Evolutionary conservation across 1,284 basidiomycete species (phyloP).

Genomic region (Chondrostereum purpureum): DNA sequence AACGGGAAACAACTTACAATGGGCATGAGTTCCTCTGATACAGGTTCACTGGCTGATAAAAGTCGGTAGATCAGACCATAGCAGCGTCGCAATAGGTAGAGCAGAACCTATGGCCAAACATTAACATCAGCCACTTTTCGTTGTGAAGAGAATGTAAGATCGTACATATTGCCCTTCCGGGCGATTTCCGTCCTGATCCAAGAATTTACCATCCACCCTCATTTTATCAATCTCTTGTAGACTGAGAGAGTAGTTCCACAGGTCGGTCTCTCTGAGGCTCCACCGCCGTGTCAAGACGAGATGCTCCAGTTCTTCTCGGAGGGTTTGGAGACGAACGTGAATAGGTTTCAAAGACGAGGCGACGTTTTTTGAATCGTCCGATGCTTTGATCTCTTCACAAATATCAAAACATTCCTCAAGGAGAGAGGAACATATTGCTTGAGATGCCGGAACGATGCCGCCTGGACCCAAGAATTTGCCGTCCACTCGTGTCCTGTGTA

Average conservation of each 20-base stretch:
- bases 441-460: constrained; percentile 86
- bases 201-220: constrained; percentile 95
- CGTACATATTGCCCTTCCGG: constrained; percentile 87
- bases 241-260: constrained; percentile 91
- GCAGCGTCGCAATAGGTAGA: constrained; percentile 91
- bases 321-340: constrained; percentile 85
- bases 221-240: constrained; percentile 96
- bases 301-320: constrained; percentile 84
- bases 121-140: constrained; percentile 3
- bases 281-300: constrained; percentile 93
- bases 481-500: constrained; percentile 79
- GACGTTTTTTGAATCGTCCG: constrained; percentile 90
- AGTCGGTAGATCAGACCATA: constrained; percentile 94
- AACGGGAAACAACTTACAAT: constrained; percentile 52
- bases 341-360: constrained; percentile 87
- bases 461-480: constrained; percentile 95
- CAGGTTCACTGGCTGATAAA: constrained; percentile 95
- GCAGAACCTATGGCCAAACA: too few relatives aligned
- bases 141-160: constrained; percentile 10
- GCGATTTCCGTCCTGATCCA: constrained; percentile 88
- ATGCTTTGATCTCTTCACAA: constrained; percentile 90
- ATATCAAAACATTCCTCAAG: constrained; percentile 98
- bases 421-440: constrained; percentile 83
- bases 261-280: constrained; percentile 94
- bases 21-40: constrained; percentile 98